These are phyloP conservation scores for Ogataea sp. DNA, from an alignment of 805 yeast genomes.

Conservation along the genomic window DNA sequence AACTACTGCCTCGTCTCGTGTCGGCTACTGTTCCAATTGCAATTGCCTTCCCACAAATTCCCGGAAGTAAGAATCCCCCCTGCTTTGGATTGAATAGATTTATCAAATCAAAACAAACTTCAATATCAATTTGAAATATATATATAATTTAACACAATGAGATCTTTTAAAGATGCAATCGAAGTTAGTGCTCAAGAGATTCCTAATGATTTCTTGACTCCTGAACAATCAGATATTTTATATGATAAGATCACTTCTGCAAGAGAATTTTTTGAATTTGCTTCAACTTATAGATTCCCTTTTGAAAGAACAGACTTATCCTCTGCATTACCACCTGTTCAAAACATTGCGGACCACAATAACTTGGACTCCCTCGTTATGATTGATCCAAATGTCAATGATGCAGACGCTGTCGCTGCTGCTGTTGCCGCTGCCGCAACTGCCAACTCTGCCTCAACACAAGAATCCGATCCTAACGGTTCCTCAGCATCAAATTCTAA, in stretches of 20 bases:
- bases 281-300: neutral
- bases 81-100: too few relatives aligned
- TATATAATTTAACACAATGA: too few relatives aligned
- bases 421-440: neutral
- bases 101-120: too few relatives aligned
- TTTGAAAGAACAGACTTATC: neutral
- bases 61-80: too few relatives aligned
- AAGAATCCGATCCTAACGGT: too few relatives aligned
- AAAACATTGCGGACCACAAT: too few relatives aligned
- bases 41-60: too few relatives aligned
- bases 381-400: neutral
- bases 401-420: neutral
- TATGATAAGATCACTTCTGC: neutral
- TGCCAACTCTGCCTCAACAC: neutral
- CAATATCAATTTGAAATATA: too few relatives aligned
- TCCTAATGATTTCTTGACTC: neutral
- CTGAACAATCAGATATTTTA: neutral
- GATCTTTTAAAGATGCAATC: neutral
- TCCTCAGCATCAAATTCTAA: too few relatives aligned
- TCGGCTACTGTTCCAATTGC: too few relatives aligned
- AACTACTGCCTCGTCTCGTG: too few relatives aligned
- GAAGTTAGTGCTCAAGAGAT: neutral
- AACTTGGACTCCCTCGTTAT: too few relatives aligned
- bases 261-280: neutral
- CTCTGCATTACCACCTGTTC: neutral